Evolutionary conservation across 2,329 filamentous ascomycete species (phyloP), one percentile per base, ranked within the genome.

Genomic region (Aulographum hederae): DNA sequence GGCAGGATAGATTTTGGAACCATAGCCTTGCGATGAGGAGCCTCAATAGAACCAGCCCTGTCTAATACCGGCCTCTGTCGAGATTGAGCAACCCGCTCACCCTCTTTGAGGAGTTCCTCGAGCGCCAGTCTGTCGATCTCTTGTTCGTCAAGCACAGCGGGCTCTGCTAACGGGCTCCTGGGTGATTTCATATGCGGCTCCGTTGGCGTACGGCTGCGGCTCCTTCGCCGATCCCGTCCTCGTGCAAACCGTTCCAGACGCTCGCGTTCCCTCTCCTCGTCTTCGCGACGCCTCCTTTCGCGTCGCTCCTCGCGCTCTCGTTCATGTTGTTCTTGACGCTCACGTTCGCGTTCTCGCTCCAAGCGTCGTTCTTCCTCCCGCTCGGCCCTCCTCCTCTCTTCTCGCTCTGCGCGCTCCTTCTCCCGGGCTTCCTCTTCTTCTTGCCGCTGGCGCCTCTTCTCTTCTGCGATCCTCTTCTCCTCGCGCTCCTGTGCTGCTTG

Each of bases 71-170:
- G 60, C 34, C 61, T 57, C 37, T 58, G 54, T 23, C 53, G 51
- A 3, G 58, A 55, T 16, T 63, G 63, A 6, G 63, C 61, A 37
- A 65, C 53, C 38, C 64, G 57, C 40, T 67, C 58, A 30, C 65
- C 63, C 46, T 71, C 67, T 39, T 56, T 59, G 15, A 70, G 42
- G 8, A 71, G 52, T 37, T 63, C 44, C 35, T 67, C 57, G 32
- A 70, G 50, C 8, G 67, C 67, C 23, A 62, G 55, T 38, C 65
- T 60, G 41, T 70, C 66, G 28, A 71, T 44, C 13, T 62, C 57
- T 44, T 69, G 67, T 35, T 69, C 63, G 34, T 60, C n/a, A n/a
- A n/a, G n/a, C n/a, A n/a, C n/a, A n/a, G n/a, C n/a, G n/a, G n/a
- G n/a, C n/a, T n/a, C n/a, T n/a, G n/a, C n/a, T n/a, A n/a, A n/a